Conservation (phyloP, 2,329 filamentous ascomycete genomes). For the Metarhizium robertsii region DNA sequence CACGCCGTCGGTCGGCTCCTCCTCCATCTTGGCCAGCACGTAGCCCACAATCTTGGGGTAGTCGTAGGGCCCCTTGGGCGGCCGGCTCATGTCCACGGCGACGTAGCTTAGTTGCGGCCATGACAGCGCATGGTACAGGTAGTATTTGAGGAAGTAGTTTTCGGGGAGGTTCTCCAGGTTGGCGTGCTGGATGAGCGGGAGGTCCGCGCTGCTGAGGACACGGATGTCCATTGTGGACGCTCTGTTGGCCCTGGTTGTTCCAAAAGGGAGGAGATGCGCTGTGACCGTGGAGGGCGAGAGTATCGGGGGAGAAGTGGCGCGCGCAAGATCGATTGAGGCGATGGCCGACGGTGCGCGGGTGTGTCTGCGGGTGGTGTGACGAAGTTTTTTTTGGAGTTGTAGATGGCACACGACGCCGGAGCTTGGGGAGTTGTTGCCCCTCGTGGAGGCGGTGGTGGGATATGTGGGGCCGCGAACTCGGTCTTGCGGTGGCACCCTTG, state of each 20-base stretch:
- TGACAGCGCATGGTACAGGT: slow-evolving; percentile 95
- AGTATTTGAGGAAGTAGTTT: slow-evolving; percentile 99
- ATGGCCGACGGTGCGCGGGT: not conserved
- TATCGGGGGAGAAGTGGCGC: not conserved
- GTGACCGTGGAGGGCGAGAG: too few relatives aligned
- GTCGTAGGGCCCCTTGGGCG: slow-evolving; percentile 68
- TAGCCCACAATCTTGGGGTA: slow-evolving; percentile 98
- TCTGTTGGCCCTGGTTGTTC: too few relatives aligned
- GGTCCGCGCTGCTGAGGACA: slow-evolving; percentile 71
- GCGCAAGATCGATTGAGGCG: not conserved
- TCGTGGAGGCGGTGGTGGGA: too few relatives aligned
- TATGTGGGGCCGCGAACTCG: too few relatives aligned
- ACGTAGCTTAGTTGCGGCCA: slow-evolving; percentile 98
- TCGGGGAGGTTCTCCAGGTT: slow-evolving; percentile 98
- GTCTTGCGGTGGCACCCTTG: too few relatives aligned
- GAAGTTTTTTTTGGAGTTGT: not conserved
- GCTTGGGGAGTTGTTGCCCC: too few relatives aligned
- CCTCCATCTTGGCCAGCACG: slow-evolving; percentile 99
- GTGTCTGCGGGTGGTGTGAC: not conserved
- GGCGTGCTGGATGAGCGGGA: slow-evolving; percentile 89
- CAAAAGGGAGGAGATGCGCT: too few relatives aligned
- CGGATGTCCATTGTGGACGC: slow-evolving; percentile 72
- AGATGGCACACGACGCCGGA: too few relatives aligned
- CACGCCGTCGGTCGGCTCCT: slow-evolving; percentile 84
- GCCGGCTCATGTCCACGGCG: slow-evolving; percentile 81